These are phyloP conservation scores for Annulohypoxylon bovei DNA, from an alignment of 495 filamentous ascomycete species.

Conservation along the genomic window DNA sequence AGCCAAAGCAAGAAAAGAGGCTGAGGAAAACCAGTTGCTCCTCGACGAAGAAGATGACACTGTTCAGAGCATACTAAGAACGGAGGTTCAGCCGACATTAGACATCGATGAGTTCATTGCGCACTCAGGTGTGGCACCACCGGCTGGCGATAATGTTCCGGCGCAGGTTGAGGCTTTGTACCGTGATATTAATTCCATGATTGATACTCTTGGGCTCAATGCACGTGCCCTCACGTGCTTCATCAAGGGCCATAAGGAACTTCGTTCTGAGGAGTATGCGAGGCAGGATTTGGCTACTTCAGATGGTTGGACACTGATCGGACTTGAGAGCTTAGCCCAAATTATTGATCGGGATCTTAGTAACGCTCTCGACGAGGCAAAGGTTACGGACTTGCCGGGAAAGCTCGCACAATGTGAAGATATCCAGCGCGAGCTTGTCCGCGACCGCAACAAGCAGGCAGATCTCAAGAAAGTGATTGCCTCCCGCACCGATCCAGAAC, in stretches of 20 bases:
- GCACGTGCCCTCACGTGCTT: slow-evolving; percentile 78
- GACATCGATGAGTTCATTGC: slow-evolving; percentile 69
- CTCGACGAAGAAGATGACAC: slow-evolving; percentile 67
- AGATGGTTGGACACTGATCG: slow-evolving; percentile 74
- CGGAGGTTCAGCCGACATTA: slow-evolving; percentile 59
- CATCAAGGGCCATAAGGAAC: slow-evolving; percentile 67
- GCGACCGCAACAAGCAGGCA: slow-evolving; percentile 72
- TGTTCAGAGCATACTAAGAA: slow-evolving; percentile 59
- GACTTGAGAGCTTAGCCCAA: slow-evolving; percentile 70
- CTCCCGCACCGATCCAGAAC: slow-evolving; percentile 69
- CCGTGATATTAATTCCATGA: slow-evolving; percentile 95
- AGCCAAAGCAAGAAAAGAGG: slow-evolving; percentile 57
- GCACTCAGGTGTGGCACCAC: slow-evolving; percentile 73
- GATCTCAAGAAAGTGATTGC: slow-evolving; percentile 78
- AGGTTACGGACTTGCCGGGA: slow-evolving; percentile 69
- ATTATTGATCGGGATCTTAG: slow-evolving; percentile 66
- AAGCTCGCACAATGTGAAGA: slow-evolving; percentile 70
- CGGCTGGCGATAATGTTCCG: slow-evolving; percentile 69
- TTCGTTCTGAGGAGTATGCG: slow-evolving; percentile 60
- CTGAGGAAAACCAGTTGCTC: slow-evolving; percentile 58
- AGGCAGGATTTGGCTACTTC: slow-evolving; percentile 68
- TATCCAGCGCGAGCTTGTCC: slow-evolving; percentile 71
- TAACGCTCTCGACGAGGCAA: slow-evolving; percentile 69
- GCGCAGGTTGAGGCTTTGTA: slow-evolving; percentile 87
- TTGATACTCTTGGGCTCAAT: slow-evolving; percentile 91